Evolutionary conservation across 257 asterid species (phyloP).

Genomic region (Orobanche coerulescens): DNA sequence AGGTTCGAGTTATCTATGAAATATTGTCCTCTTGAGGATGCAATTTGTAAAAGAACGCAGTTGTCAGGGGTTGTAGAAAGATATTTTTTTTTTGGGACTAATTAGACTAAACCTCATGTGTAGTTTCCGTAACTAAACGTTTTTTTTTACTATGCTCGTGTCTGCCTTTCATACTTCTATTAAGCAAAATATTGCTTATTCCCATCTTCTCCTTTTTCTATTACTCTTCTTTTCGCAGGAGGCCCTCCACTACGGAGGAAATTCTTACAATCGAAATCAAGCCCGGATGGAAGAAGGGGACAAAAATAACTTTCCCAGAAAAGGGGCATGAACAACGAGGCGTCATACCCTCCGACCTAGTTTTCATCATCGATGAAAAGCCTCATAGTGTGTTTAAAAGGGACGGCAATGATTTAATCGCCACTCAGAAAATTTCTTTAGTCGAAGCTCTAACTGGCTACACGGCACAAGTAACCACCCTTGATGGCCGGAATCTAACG

Average conservation of each 20-base stretch:
- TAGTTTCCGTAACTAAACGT: background rate
- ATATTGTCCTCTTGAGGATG: too few relatives aligned
- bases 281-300: constrained; percentile 98
- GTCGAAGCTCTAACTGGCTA: constrained; percentile 78
- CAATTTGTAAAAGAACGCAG: too few relatives aligned
- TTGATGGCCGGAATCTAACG: constrained; percentile 65
- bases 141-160: background rate
- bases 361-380: constrained; percentile 79
- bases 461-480: constrained; percentile 59
- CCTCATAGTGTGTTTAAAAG: constrained; percentile 71
- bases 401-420: constrained; percentile 74
- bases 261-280: constrained; percentile 67
- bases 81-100: background rate
- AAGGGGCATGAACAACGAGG: constrained; percentile 81
- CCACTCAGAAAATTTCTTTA: constrained; percentile 64
- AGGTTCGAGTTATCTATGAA: too few relatives aligned
- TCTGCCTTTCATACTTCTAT: background rate
- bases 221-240: constrained; percentile 36
- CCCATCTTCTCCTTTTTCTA: background rate
- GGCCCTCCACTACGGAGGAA: constrained; percentile 59
- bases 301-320: constrained; percentile 88
- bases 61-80: too few relatives aligned
- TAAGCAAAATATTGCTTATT: background rate
- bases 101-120: background rate
- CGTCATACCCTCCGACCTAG: constrained; percentile 71